Percentiles rank a stretch among this genome's conserved stretches.
These are phyloP conservation scores for Leccinum griseonigrum DNA, from an alignment of 1,284 basidiomycete species.

Conservation along the genomic window DNA sequence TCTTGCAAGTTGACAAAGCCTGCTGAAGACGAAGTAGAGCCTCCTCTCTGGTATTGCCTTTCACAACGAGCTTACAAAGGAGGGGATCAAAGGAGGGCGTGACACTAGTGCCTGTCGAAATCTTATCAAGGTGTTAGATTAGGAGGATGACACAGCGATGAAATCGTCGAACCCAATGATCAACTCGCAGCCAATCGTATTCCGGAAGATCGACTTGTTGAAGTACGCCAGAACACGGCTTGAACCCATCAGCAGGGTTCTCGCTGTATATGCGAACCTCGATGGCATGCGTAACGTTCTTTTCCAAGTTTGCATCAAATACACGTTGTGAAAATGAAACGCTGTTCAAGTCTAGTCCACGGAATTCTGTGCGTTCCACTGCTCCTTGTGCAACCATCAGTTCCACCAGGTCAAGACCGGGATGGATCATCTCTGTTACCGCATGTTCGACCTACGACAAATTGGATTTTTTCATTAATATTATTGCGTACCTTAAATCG, in stretches of 20 bases:
- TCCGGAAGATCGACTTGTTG: slow-evolving; percentile 50
- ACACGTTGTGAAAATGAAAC: slow-evolving; percentile 22
- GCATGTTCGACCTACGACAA: slow-evolving; percentile 61
- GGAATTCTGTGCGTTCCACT: slow-evolving; percentile 28
- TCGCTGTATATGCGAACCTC: slow-evolving; percentile 70
- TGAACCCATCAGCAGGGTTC: slow-evolving; percentile 57
- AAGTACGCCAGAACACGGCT: slow-evolving; percentile 61
- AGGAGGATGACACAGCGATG: not conserved
- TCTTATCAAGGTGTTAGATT: slow-evolving; percentile 28
- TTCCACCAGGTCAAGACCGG: slow-evolving; percentile 61
- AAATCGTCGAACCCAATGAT: slow-evolving; percentile 45
- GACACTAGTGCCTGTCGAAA: slow-evolving; percentile 51
- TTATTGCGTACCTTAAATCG: not conserved
- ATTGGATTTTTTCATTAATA: not conserved
- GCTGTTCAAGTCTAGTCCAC: slow-evolving; percentile 16
- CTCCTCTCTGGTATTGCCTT: slow-evolving; percentile 39
- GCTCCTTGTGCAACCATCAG: slow-evolving; percentile 63
- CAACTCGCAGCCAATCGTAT: slow-evolving; percentile 50
- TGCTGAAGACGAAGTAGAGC: slow-evolving; percentile 40
- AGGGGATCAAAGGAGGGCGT: slow-evolving; percentile 61
- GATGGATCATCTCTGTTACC: slow-evolving; percentile 59
- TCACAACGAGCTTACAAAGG: slow-evolving; percentile 53
- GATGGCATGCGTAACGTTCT: slow-evolving; percentile 42
- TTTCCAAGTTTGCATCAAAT: slow-evolving; percentile 20
- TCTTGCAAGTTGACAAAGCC: slow-evolving; percentile 37